Conservation (phyloP, 306 rosid species). For the peach (Prunus persica) region Prunus_persica_NCBIv2 NC_034016.1:17186001-17186500, state of each 20-base stretch:
- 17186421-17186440: conserved; percentile 18
- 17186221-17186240: conserved; percentile 36
- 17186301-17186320: background rate
- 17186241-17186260: conserved; percentile 32
- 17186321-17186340: conserved; percentile 1
- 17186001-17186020: background rate
- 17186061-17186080: background rate
- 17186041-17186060: conserved; percentile 12
- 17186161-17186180: conserved; percentile 30
- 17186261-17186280: conserved; percentile 15
- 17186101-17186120: conserved; percentile 20
- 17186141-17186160: conserved; percentile 31
- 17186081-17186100: background rate
- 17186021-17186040: background rate
- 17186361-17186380: background rate
- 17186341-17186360: background rate
- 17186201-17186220: conserved; percentile 55
- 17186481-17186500: conserved; percentile 41
- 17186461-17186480: conserved; percentile 33
- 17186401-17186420: conserved; percentile 6
- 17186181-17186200: conserved; percentile 32
- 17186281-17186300: background rate
- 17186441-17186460: conserved; percentile 11
- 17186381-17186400: conserved; percentile 19
- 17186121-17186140: conserved; percentile 51